Conservation (phyloP, 2,329 filamentous ascomycete genomes). For the Calonectria pteridis region DNA sequence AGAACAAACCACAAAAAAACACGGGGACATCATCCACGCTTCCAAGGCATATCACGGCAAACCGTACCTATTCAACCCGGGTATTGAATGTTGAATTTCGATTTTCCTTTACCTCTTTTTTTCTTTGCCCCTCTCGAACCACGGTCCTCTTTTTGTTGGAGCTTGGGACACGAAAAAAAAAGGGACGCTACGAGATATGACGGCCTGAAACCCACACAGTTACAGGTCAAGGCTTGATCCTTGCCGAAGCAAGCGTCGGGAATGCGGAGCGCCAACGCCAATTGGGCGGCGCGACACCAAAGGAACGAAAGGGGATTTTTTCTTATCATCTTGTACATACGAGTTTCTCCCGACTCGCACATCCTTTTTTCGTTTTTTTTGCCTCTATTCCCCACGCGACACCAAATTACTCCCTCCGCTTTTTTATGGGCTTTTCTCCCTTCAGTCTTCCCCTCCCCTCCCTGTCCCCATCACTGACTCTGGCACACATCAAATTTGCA, state of each 20-base stretch:
- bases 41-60: background rate
- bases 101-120: background rate
- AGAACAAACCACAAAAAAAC: background rate
- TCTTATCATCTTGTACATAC: background rate
- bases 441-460: background rate
- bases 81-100: background rate
- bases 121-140: background rate
- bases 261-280: background rate
- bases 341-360: background rate
- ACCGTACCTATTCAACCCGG: background rate
- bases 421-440: background rate
- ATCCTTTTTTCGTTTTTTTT: background rate
- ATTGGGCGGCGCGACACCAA: background rate
- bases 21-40: background rate
- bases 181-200: slow-evolving; percentile 2
- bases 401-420: background rate
- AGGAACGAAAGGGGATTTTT: background rate
- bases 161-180: slow-evolving; percentile 1
- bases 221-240: slow-evolving; percentile 2
- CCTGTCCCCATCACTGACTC: background rate
- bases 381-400: background rate
- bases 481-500: background rate
- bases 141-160: background rate
- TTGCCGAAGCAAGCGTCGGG: background rate
- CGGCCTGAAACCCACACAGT: slow-evolving; percentile 9